A percentile compares a stretch with the other conserved stretches of the same genome.
Conservation (phyloP, 768 basidiomycete species). For the Russula dissimulans region DNA sequence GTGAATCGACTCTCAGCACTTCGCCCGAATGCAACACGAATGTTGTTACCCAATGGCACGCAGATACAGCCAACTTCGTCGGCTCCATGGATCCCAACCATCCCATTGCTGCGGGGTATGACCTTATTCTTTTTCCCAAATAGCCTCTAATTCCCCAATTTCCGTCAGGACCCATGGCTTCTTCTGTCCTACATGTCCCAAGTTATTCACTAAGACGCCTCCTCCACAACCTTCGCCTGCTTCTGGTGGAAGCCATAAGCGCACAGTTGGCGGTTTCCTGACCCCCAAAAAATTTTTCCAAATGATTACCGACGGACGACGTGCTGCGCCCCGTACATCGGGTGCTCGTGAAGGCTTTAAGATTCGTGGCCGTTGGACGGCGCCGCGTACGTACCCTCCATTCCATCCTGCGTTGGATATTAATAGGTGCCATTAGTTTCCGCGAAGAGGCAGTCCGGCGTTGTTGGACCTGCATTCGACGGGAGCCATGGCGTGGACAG, state of each 20-base stretch:
- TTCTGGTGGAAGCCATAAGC: conserved; percentile 10
- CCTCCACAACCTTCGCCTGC: conserved; percentile 18
- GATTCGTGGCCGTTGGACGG: conserved; percentile 24
- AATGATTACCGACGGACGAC: conserved; percentile 17
- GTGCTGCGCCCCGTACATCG: neutral
- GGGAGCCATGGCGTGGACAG: conserved; percentile 31
- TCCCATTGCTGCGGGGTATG: conserved; percentile 29
- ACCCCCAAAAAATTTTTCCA: conserved; percentile 17
- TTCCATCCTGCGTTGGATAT: neutral
- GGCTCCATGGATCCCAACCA: conserved; percentile 28
- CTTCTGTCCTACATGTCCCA: conserved; percentile 27
- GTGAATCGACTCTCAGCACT: conserved; percentile 7
- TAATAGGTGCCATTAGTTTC: conserved; percentile 1
- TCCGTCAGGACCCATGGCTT: conserved; percentile 25
- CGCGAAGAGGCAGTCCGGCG: conserved; percentile 1
- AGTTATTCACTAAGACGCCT: conserved; percentile 21
- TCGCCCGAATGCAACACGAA: conserved; percentile 23
- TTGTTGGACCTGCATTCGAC: conserved; percentile 28
- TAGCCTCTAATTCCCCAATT: neutral
- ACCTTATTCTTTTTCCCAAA: neutral
- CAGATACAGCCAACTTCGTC: conserved; percentile 23
- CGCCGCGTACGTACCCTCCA: conserved; percentile 16
- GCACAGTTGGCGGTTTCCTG: conserved; percentile 13
- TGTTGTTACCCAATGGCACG: conserved; percentile 27
- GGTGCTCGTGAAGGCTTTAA: conserved; percentile 2